These are phyloP conservation scores for Fusarium armeniacum DNA, from an alignment of 2,329 filamentous ascomycete genomes.

Conservation along the genomic window DNA sequence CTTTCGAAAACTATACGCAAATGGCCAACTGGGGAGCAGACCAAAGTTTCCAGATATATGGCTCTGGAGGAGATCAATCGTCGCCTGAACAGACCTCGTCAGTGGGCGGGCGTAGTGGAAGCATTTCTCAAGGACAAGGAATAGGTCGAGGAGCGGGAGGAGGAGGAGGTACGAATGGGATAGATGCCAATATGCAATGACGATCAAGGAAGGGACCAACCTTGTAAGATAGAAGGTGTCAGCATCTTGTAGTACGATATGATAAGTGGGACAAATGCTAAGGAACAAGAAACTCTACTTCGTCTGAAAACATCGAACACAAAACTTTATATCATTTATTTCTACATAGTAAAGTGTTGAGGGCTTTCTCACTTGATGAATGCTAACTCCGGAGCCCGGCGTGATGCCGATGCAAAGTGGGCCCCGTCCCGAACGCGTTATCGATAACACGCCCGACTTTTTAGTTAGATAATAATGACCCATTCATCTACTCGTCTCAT, in stretches of 20 bases:
- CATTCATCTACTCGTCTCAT: not conserved
- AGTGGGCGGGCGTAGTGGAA: constrained; percentile 42
- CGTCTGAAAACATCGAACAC: not conserved
- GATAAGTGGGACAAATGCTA: constrained; percentile 20
- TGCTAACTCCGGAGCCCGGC: not conserved
- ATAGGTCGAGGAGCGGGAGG: not conserved
- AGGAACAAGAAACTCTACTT: constrained; percentile 34
- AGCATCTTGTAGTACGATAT: constrained; percentile 29
- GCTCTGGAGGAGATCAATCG: constrained; percentile 48
- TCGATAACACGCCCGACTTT: constrained; percentile 26
- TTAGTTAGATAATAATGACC: constrained; percentile 5
- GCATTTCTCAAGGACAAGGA: constrained; percentile 27
- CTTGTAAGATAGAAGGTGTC: constrained; percentile 34
- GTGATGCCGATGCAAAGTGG: constrained; percentile 16
- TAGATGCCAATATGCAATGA: constrained; percentile 46
- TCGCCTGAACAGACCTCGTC: constrained; percentile 50
- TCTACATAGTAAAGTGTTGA: not conserved
- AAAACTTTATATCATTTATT: not conserved
- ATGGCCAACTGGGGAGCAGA: constrained; percentile 66
- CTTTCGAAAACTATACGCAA: constrained; percentile 71
- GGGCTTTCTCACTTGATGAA: not conserved
- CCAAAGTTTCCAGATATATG: constrained; percentile 67
- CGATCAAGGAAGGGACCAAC: constrained; percentile 10
- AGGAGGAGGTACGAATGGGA: constrained; percentile 6
- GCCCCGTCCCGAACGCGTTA: constrained; percentile 9